phyloP scores from a whole-genome alignment of 2,329 filamentous ascomycete genomes.

The Onygenales sp. region DNA sequence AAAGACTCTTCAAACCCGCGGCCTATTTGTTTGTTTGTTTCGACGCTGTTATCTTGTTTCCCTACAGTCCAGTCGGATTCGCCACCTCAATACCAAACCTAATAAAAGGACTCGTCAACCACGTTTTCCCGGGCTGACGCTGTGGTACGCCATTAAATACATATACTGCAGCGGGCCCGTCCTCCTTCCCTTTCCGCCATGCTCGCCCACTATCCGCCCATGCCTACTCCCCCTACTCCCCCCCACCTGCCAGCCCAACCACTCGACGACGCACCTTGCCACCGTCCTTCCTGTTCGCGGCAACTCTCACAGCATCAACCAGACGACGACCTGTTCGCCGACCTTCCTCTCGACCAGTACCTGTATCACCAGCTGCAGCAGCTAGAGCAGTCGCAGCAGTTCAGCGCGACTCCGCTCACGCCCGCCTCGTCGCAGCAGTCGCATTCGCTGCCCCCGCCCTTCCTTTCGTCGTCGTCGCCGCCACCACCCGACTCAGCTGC shows the following conservation, averaged over 20 bases:
- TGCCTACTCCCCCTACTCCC: background rate
- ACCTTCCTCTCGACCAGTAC: background rate
- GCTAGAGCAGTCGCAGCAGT: slow-evolving; percentile 1
- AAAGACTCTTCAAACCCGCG: no score
- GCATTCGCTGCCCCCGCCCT: slow-evolving; percentile 4
- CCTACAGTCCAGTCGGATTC: no score
- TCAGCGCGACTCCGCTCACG: slow-evolving; percentile 7
- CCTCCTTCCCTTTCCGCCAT: background rate
- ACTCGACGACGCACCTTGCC: background rate
- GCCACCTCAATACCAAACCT: no score
- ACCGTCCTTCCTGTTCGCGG: background rate
- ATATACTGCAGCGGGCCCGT: background rate
- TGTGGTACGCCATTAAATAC: background rate
- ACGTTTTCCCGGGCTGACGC: background rate
- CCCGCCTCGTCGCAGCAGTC: slow-evolving; percentile 6
- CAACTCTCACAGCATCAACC: background rate
- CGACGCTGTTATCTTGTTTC: no score
- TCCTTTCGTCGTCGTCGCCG: background rate
- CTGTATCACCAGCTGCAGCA: slow-evolving; percentile 5
- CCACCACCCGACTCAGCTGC: slow-evolving; percentile 3
- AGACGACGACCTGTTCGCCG: background rate
- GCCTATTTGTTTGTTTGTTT: no score
- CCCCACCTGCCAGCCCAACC: background rate
- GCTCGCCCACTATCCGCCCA: slow-evolving; percentile 2
- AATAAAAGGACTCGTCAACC: background rate